Evolutionary conservation across 2,329 filamentous ascomycete species (phyloP), one percentile per base, ranked within the genome.

Genomic region (Beauveria sp.): DNA sequence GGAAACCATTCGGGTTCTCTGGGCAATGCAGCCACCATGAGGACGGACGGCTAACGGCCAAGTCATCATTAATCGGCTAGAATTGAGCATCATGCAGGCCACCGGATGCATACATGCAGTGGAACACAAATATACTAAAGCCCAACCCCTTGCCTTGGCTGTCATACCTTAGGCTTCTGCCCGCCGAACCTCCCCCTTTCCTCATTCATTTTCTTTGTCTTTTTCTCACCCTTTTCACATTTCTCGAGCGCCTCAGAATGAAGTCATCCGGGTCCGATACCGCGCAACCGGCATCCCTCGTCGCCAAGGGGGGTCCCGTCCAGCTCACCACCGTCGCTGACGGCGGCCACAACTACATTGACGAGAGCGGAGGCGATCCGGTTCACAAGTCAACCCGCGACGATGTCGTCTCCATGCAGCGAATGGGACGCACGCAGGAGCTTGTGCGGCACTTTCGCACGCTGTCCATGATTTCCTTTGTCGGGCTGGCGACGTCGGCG

Each of bases 361-460:
- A 53, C 22, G 59, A 55, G 4, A 28, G 9, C 20, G 51, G 43
- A 22, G 10, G 5, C 20, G 18, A 61, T 31, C n/a, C 42, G 9
- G 22, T 28, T 10, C 50, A 46, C 48, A 57, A 62, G 20, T 62
- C 61, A 12, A 58, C 53, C 3, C 31, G 40, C 20, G 40, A 22
- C 16, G 61, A 62, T 26, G 54, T 55, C 14, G 40, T 24, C 3
- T n/a, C 52, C 1, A 63, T 63, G 62, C 62, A 58, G 42, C 62
- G 62, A 24, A 56, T 63, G 50, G 62, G 62, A 18, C 62, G 62
- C 50, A 45, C 38, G 12, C 56, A 63, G 51, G 56, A 63, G 31
- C 56, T 63, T 10, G 57, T 63, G 3, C 62, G 62, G 24, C 50
- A 60, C 26, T 63, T 60, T 16, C 56, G 62, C 38, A 54, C 50